Percentiles rank a stretch among this genome's conserved stretches.
phyloP scores from a whole-genome alignment of 2,329 filamentous ascomycete species.

The Blastomyces silverae region DNA sequence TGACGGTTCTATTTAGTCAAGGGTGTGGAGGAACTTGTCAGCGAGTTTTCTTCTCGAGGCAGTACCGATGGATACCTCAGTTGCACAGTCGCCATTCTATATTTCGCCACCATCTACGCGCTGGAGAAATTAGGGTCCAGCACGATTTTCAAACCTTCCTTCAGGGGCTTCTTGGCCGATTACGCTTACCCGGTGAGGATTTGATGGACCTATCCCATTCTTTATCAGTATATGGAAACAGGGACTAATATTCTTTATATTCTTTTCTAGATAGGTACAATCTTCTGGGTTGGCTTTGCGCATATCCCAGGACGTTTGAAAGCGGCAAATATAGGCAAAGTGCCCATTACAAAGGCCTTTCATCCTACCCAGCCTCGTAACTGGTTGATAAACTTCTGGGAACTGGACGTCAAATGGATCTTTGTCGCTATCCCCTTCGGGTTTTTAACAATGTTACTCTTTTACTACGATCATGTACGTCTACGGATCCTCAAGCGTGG shows the following conservation, averaged over 20 bases:
- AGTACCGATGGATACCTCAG: slow-evolving; percentile 44
- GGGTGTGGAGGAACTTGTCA: slow-evolving; percentile 51
- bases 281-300: slow-evolving; percentile 51
- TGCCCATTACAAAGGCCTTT: slow-evolving; percentile 44
- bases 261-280: slow-evolving; percentile 39
- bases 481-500: not conserved
- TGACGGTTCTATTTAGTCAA: slow-evolving; percentile 38
- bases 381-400: slow-evolving; percentile 52
- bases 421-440: slow-evolving; percentile 51
- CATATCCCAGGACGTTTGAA: slow-evolving; percentile 47
- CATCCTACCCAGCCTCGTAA: slow-evolving; percentile 42
- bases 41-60: slow-evolving; percentile 42
- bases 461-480: slow-evolving; percentile 51
- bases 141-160: slow-evolving; percentile 40
- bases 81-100: slow-evolving; percentile 47
- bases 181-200: slow-evolving; percentile 46
- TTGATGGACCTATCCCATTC: not conserved
- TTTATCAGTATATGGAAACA: not conserved
- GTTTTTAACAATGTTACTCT: slow-evolving; percentile 48
- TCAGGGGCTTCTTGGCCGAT: slow-evolving; percentile 46
- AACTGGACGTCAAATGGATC: slow-evolving; percentile 46
- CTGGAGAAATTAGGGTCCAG: slow-evolving; percentile 45
- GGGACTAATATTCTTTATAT: not conserved
- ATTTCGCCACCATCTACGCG: slow-evolving; percentile 46
- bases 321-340: slow-evolving; percentile 36